Conservation (phyloP, 1,284 basidiomycete species). For the Ceraceosorus bombacis region DNA sequence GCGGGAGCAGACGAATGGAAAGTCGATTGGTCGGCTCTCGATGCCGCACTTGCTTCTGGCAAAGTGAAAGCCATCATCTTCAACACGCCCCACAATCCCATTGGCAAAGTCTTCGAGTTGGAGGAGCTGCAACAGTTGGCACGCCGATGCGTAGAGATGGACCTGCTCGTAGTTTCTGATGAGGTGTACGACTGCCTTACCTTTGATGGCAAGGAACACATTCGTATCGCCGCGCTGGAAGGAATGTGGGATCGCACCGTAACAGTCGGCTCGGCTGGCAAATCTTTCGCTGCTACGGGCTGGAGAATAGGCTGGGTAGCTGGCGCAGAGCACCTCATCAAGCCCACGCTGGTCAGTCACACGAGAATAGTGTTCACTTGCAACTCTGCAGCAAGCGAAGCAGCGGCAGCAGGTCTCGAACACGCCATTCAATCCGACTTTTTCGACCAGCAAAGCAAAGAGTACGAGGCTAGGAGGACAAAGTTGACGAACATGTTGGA, state of each 20-base stretch:
- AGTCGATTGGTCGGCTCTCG: constrained; percentile 58
- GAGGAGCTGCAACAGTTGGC: constrained; percentile 78
- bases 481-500: constrained; percentile 73
- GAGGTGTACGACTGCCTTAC: constrained; percentile 90
- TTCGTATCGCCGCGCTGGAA: constrained; percentile 68
- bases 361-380: constrained; percentile 92
- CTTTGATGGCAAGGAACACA: constrained; percentile 77
- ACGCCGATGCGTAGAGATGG: constrained; percentile 77
- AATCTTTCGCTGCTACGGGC: constrained; percentile 80
- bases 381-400: constrained; percentile 74
- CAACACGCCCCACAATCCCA: constrained; percentile 67
- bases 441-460: constrained; percentile 67
- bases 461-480: constrained; percentile 74
- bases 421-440: constrained; percentile 65
- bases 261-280: constrained; percentile 69
- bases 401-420: constrained; percentile 55
- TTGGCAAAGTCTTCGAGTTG: constrained; percentile 74
- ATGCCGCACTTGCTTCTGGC: constrained; percentile 75
- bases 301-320: constrained; percentile 97
- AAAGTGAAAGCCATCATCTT: constrained; percentile 63
- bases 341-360: constrained; percentile 76
- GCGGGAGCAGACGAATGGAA: constrained; percentile 49
- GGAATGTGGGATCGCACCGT: constrained; percentile 95
- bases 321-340: constrained; percentile 73
- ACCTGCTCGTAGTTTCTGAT: constrained; percentile 86